Conservation (phyloP, 371 early-diverging fungal species). For the Funneliformis caledonium region DNA sequence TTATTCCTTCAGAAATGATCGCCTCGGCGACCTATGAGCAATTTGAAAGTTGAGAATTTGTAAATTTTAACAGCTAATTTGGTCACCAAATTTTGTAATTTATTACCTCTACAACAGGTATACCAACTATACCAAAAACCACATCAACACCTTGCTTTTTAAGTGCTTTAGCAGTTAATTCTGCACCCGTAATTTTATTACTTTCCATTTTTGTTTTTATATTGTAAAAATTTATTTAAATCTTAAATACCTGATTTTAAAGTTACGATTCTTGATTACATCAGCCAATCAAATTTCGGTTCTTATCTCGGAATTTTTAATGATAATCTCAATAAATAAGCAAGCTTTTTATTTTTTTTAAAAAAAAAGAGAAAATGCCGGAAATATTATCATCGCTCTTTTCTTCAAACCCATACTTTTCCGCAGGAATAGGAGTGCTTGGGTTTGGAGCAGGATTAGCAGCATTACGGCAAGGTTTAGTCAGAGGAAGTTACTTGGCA, state of each 20-base stretch:
- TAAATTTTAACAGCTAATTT: neutral
- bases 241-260: too few species aligned
- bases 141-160: conserved; percentile 68
- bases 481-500: conserved; percentile 67
- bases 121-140: conserved; percentile 86
- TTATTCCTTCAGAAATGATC: conserved; percentile 62
- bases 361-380: neutral
- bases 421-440: conserved; percentile 93
- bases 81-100: neutral
- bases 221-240: neutral
- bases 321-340: neutral
- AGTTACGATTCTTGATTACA: too few species aligned
- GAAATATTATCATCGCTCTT: neutral
- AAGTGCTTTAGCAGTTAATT: conserved; percentile 63
- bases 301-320: neutral
- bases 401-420: conserved; percentile 85
- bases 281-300: neutral
- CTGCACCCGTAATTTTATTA: conserved; percentile 55
- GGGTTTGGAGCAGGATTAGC: conserved; percentile 90
- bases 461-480: conserved; percentile 73
- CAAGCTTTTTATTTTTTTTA: too few species aligned
- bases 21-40: conserved; percentile 43
- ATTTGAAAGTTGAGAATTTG: neutral
- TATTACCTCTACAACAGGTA: conserved; percentile 71
- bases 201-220: neutral